These are phyloP conservation scores for Willaertia magna DNA, from an alignment of 208 protist genomes.

Conservation along the genomic window DNA sequence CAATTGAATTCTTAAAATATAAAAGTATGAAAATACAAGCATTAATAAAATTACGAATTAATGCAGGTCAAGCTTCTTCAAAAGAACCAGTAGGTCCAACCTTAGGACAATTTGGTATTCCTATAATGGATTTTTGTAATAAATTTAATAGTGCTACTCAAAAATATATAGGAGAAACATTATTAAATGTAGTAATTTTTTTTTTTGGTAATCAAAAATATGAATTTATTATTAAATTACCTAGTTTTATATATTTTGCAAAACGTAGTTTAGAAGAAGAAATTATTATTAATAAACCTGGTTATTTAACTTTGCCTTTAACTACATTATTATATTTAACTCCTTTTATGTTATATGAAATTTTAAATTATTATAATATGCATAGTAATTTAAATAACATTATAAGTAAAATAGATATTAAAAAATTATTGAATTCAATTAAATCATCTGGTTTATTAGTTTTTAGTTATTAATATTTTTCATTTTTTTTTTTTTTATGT, in stretches of 20 bases:
- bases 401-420: too few relatives aligned
- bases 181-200: neutral
- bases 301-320: neutral
- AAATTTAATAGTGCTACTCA: neutral
- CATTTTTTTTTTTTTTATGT: too few relatives aligned
- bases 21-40: too few relatives aligned
- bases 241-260: neutral
- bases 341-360: neutral
- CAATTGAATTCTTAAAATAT: too few relatives aligned
- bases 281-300: neutral
- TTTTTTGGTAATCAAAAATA: neutral
- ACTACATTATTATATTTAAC: neutral
- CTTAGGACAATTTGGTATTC: neutral
- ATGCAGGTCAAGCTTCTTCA: neutral
- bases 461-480: too few relatives aligned
- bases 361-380: neutral
- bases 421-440: too few relatives aligned
- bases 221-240: neutral
- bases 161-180: neutral
- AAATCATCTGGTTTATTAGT: too few relatives aligned
- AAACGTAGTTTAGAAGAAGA: neutral
- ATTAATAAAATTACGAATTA: neutral
- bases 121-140: neutral
- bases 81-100: neutral
- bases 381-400: too few relatives aligned